Conservation (phyloP, 768 basidiomycete species). For the Phallus indusiatus region DNA sequence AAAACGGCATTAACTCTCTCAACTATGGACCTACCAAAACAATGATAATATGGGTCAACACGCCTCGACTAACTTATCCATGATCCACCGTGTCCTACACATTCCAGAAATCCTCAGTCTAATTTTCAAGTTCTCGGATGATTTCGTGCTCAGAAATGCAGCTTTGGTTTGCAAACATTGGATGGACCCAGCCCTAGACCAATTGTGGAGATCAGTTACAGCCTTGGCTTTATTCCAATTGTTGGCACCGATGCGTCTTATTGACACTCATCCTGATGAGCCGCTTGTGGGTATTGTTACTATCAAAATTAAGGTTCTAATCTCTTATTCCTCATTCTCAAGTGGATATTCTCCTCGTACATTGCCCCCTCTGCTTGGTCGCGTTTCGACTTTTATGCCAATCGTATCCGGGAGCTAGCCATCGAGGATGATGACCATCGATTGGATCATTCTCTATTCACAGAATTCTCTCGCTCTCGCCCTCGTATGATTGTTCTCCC, state of each 20-base stretch:
- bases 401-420: constrained; percentile 31
- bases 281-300: background rate
- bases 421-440: constrained; percentile 17
- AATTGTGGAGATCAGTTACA: constrained; percentile 47
- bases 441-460: constrained; percentile 26
- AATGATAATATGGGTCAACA: too few relatives aligned
- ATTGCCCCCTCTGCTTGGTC: constrained; percentile 45
- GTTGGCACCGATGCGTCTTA: constrained; percentile 34
- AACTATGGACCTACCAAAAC: too few relatives aligned
- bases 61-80: too few relatives aligned
- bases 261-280: background rate
- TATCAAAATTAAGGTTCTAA: background rate
- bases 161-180: constrained; percentile 50
- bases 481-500: constrained; percentile 45
- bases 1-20: too few relatives aligned
- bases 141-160: constrained; percentile 30
- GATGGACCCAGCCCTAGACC: constrained; percentile 48
- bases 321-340: constrained; percentile 11
- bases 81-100: constrained; percentile 29
- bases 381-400: constrained; percentile 44
- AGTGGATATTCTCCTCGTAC: constrained; percentile 25
- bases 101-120: constrained; percentile 55
- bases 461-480: constrained; percentile 49
- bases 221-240: constrained; percentile 36
- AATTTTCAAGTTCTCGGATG: constrained; percentile 41